Base-by-base conservation (phyloP, 352 stramenopile genomes). In the Globisporangium recalcitrans region DNA sequence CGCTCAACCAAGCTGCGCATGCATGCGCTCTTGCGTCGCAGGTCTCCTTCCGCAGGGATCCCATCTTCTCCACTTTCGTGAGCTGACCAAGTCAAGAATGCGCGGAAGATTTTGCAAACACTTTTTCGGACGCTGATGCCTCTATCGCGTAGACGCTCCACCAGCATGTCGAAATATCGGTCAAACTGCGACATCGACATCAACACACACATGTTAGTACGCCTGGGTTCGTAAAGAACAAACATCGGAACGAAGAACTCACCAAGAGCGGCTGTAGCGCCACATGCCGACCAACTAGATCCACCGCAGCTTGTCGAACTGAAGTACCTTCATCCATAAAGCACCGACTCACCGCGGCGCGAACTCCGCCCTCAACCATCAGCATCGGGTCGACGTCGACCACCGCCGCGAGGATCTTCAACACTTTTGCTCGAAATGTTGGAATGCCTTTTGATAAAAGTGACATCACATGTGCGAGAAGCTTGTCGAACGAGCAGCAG, bases 111-210 rank as follows among this genome's bases (percentile, higher is more conserved):
- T 56, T 85, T 91, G 65, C 87, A 91, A 13, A 93, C 85, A 38
- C 77, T 91, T 65, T 92, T 94, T 13, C 87, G 80, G 24, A 96
- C 87, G 64, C 85, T 94, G 51, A 93, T 86, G 9, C 83, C 85
- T 61, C 90, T 92, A 65, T 96, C 87, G 10, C 82, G 80, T 31
- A 94, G 44, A 11, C 87, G 82, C 34, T 92, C 82, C 24, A 69
- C 67, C 22, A 96, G 68, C 34, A 87, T 80, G 1, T 87, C 81
- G 40, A 90, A 92, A 65, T 96, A 96, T 21, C 69, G 78, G 54
- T 91, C 79, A 62, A 95, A 89, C 87, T 95, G 7, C 27, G 14
- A n/a, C 40, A 62, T 14, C 52, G 47, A 31, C 40, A 62, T 14
- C 52, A 48, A 31, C 19, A 47, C 11, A 44, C 11, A 38, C 19